A percentile compares a stretch with the other conserved stretches of the same genome.
These are phyloP conservation scores for Suaeda aralocaspica DNA, from an alignment of 148 eudicot genomes.

Conservation along the genomic window DNA sequence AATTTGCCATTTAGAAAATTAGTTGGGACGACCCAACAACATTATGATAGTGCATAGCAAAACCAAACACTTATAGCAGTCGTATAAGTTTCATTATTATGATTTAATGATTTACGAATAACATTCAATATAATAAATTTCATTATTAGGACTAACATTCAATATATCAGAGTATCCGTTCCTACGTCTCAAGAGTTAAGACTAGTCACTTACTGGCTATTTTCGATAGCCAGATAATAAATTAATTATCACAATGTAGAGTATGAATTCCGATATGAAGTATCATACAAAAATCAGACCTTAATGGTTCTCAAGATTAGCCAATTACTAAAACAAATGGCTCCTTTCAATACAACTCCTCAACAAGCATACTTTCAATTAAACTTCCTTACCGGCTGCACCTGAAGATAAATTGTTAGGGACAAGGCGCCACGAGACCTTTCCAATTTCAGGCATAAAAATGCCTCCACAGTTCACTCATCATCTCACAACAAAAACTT, in stretches of 20 bases:
- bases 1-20: no score
- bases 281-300: neutral
- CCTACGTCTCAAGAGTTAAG: no score
- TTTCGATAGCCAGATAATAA: no score
- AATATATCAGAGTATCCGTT: no score
- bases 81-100: no score
- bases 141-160: no score
- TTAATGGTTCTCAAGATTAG: neutral
- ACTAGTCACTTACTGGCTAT: no score
- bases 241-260: neutral
- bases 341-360: slow-evolving; percentile 9
- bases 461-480: neutral
- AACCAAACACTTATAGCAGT: no score
- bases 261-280: neutral
- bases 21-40: no score
- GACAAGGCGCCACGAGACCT: neutral
- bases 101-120: no score
- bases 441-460: slow-evolving; percentile 2
- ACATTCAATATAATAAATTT: no score
- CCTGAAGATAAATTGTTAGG: neutral
- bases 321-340: neutral
- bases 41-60: no score
- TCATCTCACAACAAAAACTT: neutral
- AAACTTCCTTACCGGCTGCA: neutral
- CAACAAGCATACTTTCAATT: neutral